Evolutionary conservation across 768 basidiomycete species (phyloP).

Genomic region (Hydnomerulius pinastri): DNA sequence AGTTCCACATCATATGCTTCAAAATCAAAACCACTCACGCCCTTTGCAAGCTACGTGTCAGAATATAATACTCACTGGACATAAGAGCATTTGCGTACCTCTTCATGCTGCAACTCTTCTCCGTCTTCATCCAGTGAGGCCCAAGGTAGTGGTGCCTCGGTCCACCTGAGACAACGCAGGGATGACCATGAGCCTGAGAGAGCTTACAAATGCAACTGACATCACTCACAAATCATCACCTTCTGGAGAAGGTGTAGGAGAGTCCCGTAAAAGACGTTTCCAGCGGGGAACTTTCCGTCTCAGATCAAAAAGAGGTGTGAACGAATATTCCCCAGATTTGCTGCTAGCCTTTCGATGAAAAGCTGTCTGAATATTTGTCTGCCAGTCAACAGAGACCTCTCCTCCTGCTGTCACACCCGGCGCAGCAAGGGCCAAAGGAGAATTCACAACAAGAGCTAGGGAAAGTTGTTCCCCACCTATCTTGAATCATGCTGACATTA

Average conservation of each 20-base stretch:
- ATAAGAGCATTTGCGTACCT: neutral
- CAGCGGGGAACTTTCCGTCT: neutral
- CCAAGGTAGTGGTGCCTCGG: slow-evolving; percentile 19
- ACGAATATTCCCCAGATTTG: neutral
- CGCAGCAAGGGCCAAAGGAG: neutral
- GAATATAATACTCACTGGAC: neutral
- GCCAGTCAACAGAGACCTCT: neutral
- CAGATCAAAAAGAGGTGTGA: slow-evolving; percentile 2
- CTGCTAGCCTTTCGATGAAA: neutral
- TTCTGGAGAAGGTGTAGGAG: slow-evolving; percentile 1
- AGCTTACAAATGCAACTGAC: neutral
- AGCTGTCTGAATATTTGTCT: neutral
- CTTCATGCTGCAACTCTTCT: neutral
- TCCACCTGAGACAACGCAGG: slow-evolving; percentile 16
- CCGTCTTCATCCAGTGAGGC: slow-evolving; percentile 21
- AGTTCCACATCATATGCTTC: neutral
- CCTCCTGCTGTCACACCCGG: neutral
- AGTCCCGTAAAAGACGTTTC: slow-evolving; percentile 1
- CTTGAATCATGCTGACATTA: neutral
- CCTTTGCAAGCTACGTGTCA: neutral
- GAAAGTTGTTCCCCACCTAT: slow-evolving; percentile 14
- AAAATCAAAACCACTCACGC: too few species aligned
- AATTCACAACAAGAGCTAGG: slow-evolving; percentile 4
- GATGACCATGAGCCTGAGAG: neutral
- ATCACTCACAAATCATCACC: slow-evolving; percentile 10